Evolutionary conservation across 106 monocot genomes (phyloP).

Genomic region (Platanthera zijinensis): DNA sequence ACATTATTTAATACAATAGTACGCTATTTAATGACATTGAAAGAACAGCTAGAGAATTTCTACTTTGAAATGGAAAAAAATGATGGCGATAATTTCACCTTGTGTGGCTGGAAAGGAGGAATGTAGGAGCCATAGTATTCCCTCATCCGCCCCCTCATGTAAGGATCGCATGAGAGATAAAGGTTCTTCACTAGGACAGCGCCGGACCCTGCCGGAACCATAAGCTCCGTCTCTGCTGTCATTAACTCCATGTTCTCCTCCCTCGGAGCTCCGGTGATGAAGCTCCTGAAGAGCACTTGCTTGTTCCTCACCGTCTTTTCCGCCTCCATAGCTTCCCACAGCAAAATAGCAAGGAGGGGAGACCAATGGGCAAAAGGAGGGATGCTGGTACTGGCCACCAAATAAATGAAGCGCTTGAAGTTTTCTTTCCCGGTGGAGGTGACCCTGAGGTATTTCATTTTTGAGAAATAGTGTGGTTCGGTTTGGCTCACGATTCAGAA

Average conservation of each 20-base stretch:
- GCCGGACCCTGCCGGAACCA: slow-evolving; percentile 30
- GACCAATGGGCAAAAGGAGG: too few species aligned
- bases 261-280: slow-evolving; percentile 35
- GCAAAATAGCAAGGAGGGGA: background rate
- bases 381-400: too few species aligned
- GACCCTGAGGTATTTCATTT: too few species aligned
- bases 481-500: too few species aligned
- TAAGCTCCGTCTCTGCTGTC: slow-evolving; percentile 8
- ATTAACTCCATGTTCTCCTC: slow-evolving; percentile 61
- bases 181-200: slow-evolving; percentile 62
- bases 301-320: slow-evolving; percentile 28
- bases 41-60: too few species aligned
- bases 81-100: slow-evolving; percentile 22
- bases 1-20: too few species aligned
- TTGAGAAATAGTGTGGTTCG: too few species aligned
- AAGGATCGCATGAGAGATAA: slow-evolving; percentile 85
- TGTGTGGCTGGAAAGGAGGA: slow-evolving; percentile 59
- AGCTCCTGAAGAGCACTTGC: slow-evolving; percentile 47
- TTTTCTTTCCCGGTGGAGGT: too few species aligned
- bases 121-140: slow-evolving; percentile 57
- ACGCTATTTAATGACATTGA: too few species aligned
- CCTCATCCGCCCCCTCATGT: slow-evolving; percentile 77
- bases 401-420: too few species aligned
- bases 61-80: too few species aligned
- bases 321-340: background rate